A percentile compares a stretch with the other conserved stretches of the same genome.
Conservation (phyloP, 768 basidiomycete genomes). For the Tulasnella sp. region DNA sequence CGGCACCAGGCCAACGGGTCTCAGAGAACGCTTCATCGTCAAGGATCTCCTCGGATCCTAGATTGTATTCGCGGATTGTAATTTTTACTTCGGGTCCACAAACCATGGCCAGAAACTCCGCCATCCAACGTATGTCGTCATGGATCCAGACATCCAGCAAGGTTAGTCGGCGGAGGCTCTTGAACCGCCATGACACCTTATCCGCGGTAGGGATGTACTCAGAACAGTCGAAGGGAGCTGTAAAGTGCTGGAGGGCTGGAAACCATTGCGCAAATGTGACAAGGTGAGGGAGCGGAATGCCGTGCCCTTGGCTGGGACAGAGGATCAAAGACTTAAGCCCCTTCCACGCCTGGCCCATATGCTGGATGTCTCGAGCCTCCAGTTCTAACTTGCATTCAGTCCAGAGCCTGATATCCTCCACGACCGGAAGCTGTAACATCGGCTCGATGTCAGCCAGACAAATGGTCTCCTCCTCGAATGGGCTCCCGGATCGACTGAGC, state of each 20-base stretch:
- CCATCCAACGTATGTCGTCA: neutral
- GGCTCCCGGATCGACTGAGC: neutral
- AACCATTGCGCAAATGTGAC: neutral
- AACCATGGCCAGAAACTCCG: neutral
- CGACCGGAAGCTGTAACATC: neutral
- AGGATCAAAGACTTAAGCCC: neutral
- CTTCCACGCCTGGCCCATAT: neutral
- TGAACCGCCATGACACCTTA: neutral
- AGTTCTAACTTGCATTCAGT: neutral
- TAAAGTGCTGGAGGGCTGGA: neutral
- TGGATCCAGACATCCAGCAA: neutral
- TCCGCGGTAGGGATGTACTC: neutral
- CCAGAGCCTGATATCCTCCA: neutral
- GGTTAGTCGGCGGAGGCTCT: neutral
- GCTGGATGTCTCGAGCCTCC: neutral
- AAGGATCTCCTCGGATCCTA: neutral
- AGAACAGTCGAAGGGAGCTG: neutral
- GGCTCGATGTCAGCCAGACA: neutral
- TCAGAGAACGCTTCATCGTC: neutral
- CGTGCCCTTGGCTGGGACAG: neutral
- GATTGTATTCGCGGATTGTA: neutral
- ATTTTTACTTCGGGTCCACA: neutral
- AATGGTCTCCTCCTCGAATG: neutral
- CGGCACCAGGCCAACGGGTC: neutral
- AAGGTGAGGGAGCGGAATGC: neutral